phyloP scores from a whole-genome alignment of 345 rosid species.

The Brassica cretica region DNA sequence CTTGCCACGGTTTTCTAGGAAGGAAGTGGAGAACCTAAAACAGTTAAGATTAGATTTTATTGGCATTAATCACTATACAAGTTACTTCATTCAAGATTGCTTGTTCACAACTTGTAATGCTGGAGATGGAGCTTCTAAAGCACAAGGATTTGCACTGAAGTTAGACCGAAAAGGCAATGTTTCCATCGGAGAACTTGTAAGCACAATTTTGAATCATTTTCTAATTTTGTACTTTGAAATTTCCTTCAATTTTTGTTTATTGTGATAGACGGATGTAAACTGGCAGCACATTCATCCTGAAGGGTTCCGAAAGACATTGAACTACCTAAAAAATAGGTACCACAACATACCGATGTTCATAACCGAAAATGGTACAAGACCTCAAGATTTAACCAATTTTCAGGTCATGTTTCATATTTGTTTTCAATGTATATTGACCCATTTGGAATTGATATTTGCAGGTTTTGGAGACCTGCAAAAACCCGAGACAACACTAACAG shows the following conservation, averaged over 20 bases:
- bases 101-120: constrained; percentile 47
- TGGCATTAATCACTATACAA: constrained; percentile 67
- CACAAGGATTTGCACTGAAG: constrained; percentile 48
- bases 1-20: constrained; percentile 53
- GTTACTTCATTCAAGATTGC: constrained; percentile 63
- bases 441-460: constrained; percentile 3
- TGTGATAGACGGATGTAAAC: constrained; percentile 48
- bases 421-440: background rate
- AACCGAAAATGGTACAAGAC: constrained; percentile 61
- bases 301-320: constrained; percentile 53
- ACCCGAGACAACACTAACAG: constrained; percentile 21
- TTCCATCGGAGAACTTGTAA: constrained; percentile 58
- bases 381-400: constrained; percentile 3
- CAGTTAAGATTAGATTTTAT: constrained; percentile 51
- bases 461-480: constrained; percentile 51
- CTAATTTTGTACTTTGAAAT: background rate
- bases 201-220: constrained; percentile 18
- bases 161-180: constrained; percentile 42
- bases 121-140: constrained; percentile 53
- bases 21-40: constrained; percentile 44
- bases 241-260: background rate
- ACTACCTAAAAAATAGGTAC: constrained; percentile 52
- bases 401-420: background rate
- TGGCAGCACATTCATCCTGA: constrained; percentile 58
- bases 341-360: constrained; percentile 58